A percentile compares a stretch with the other conserved stretches of the same genome.
Conservation (phyloP, 768 basidiomycete species). For the Crassisporium funariophilum region DNA sequence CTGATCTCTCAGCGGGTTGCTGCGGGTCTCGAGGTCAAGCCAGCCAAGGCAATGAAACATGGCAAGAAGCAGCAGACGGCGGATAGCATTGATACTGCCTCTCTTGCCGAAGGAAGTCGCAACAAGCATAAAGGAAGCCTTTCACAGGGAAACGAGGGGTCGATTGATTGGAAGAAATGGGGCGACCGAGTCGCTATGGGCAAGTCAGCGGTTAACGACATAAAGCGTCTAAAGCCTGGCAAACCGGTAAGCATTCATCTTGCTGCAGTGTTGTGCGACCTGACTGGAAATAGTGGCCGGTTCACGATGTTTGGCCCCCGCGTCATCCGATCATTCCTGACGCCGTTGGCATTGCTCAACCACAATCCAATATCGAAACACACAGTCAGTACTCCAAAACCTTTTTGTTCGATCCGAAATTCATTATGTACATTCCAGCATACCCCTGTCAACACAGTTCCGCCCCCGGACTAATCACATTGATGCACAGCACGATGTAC, state of each 20-base stretch:
- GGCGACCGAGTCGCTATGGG: conserved; percentile 47
- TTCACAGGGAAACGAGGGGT: not conserved
- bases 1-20: conserved; percentile 63
- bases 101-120: not conserved
- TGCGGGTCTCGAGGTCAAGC: conserved; percentile 50
- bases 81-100: conserved; percentile 10
- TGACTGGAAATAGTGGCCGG: conserved; percentile 13
- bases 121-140: not conserved
- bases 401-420: not conserved
- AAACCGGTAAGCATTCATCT: conserved; percentile 32
- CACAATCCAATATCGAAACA: conserved; percentile 22
- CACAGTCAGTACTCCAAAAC: conserved; percentile 33
- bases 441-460: conserved; percentile 62
- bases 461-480: conserved; percentile 59
- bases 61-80: conserved; percentile 13
- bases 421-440: conserved; percentile 35
- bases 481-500: conserved; percentile 48
- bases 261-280: not conserved
- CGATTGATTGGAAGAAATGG: conserved; percentile 60
- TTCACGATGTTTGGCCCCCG: conserved; percentile 22
- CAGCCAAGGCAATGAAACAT: conserved; percentile 23
- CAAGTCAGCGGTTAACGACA: conserved; percentile 44
- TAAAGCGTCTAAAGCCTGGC: conserved; percentile 40
- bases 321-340: conserved; percentile 21
- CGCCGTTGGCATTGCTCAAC: conserved; percentile 21